Evolutionary conservation across 768 basidiomycete species (phyloP), one percentile per base, ranked within the genome.

Genomic region (Polyporus arcularius): DNA sequence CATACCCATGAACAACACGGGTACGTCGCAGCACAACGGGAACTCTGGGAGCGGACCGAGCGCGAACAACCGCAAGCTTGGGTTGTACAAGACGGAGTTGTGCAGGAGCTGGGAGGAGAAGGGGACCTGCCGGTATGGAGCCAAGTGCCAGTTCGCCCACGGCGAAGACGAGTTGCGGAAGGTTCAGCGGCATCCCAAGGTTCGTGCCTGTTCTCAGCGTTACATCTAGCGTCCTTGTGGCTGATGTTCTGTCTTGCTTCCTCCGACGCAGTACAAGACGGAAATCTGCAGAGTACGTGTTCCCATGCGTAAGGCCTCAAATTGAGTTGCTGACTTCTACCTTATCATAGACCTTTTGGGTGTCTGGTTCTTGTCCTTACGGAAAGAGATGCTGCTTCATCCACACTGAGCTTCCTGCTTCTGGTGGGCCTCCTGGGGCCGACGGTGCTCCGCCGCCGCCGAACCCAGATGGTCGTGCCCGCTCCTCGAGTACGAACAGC

Each of bases 91-190:
- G 79, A 95, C 94, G 0, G 90, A 94, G 72, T 65, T 94, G 49
- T 94, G 93, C 74, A 79, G 90, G 63, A 95, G 93, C 71, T 94
- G 93, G 92, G 92, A 94, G 72, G 92, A 94, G 76, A 94, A 94
- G 71, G 91, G 91, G 2, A 75, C 84, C 15, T 94, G 92, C 71
- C 82, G 94, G 38, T 96, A 96, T 67, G 91, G 90, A 5, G 73
- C 85, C 52, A 95, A 95, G 75, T 96, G 94, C 70, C 94, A 96
- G 72, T 96, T 96, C 71, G 94, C 94, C 28, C 94, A 96, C 70
- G 94, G 94, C 52, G 89, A 93, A 70, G 90, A 93, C 0, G 94
- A 96, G 73, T 79, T 95, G 35, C 85, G 92, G 42, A 85, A 82
- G 57, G 91, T 94, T n/a, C 73, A 87, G 65, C 83, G 93, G 65